Evolutionary conservation across 208 protist species (phyloP), one percentile per base, ranked within the genome.

Genomic region (Leptomonas seymouri): DNA sequence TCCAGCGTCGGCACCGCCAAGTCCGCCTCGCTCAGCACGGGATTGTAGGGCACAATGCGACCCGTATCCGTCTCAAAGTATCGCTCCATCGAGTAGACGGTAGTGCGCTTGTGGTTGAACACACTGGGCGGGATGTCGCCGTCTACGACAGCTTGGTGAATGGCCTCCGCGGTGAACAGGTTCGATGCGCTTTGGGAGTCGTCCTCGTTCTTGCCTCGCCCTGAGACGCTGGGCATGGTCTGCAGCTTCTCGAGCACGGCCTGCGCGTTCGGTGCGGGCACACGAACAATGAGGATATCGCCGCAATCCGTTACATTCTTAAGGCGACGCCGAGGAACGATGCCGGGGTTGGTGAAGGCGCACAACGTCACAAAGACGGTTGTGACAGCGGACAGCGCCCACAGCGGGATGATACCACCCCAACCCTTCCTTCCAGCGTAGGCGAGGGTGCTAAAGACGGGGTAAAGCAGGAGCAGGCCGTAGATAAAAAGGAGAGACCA

Each of bases 291-390:
- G n/a, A 87, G 68, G 27, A 76, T 57, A 23, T 84, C 78, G 27
- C 78, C 74, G 41, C 62, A 55, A 51, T 78, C 74, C 11, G 67
- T 69, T 8, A 87, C 48, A 18, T 73, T 69, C 30, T 76, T 67
- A 21, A 64, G 65, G 7, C 36, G 67, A 12, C 68, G 62, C 27
- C 72, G 71, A 6, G 76, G 80, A n/a, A 86, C 76, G 54, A 89
- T 80, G 58, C 84, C 84, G n/a, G 84, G 80, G 54, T 89, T 63
- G 31, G 69, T 76, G 44, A 84, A 72, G 31, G 78, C 64, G 66
- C 70, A 78, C 25, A 79, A 41, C 31, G 81, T 56, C n/a, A 81
- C 56, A 15, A 83, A 60, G 20, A 85, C 20, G 20, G 57, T 58
- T 1, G 66, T 65, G 21, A 74, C 46, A 27, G 71, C 39, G 25